Conservation (phyloP, 331 rosid genomes). For the Pyrus hybrid region DNA sequence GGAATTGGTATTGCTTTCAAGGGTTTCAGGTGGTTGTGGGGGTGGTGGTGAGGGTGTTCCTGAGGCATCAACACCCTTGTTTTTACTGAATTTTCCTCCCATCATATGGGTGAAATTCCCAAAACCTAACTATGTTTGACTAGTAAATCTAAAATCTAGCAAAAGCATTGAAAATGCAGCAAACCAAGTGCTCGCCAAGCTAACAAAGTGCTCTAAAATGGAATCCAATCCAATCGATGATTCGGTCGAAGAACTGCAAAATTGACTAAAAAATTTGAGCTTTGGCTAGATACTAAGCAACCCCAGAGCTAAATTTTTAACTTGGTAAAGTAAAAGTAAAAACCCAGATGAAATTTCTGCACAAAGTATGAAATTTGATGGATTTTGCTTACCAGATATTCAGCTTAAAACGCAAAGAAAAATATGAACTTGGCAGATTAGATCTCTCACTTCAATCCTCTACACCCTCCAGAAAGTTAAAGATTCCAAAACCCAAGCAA, state of each 20-base stretch:
- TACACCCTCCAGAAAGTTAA: constrained; percentile 5
- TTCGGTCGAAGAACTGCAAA: neutral
- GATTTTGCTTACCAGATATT: constrained; percentile 30
- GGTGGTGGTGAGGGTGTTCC: neutral
- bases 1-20: constrained; percentile 30
- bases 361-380: constrained; percentile 1
- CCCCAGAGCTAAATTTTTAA: constrained; percentile 6
- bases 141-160: neutral
- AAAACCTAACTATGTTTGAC: neutral
- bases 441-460: constrained; percentile 8
- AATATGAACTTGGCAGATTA: neutral
- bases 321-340: neutral
- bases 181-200: neutral
- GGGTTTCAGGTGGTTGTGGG: constrained; percentile 7
- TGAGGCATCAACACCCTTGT: constrained; percentile 19
- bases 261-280: neutral
- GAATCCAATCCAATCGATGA: neutral
- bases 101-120: constrained; percentile 24
- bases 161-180: neutral
- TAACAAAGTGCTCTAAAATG: neutral
- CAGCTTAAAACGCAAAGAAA: constrained; percentile 10
- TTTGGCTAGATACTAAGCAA: constrained; percentile 17
- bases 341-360: constrained; percentile 1
- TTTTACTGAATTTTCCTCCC: constrained; percentile 66
- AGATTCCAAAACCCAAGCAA: constrained; percentile 18